phyloP scores from a whole-genome alignment of 2,329 filamentous ascomycete species.

The Byssochlamys sp. region DNA sequence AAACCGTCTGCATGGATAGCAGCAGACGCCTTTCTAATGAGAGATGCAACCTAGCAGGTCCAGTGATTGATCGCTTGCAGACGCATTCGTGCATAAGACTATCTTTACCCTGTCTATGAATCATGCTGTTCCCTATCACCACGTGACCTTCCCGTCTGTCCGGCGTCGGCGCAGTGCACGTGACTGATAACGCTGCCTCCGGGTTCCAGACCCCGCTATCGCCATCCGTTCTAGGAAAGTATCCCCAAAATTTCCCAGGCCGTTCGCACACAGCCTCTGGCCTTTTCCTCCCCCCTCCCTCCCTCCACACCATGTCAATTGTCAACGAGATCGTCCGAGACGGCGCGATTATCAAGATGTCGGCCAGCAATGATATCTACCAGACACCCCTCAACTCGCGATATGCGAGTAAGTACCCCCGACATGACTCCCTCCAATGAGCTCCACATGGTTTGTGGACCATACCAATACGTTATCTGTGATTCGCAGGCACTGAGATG shows the following conservation, averaged over 20 bases:
- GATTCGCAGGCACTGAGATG: conserved; percentile 51
- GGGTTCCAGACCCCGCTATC: conserved; percentile 18
- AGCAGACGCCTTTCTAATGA: too few relatives aligned
- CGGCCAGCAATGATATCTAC: conserved; percentile 45
- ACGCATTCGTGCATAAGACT: background rate
- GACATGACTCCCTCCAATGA: background rate
- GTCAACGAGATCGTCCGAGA: background rate
- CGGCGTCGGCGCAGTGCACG: conserved; percentile 21
- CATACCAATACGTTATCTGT: background rate
- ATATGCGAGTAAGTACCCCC: conserved; percentile 52
- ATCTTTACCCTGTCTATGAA: background rate
- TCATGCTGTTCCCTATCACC: background rate
- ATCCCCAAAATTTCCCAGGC: conserved; percentile 20
- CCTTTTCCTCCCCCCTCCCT: conserved; percentile 7
- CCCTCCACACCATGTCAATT: conserved; percentile 10
- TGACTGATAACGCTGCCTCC: conserved; percentile 23
- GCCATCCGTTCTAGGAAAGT: background rate
- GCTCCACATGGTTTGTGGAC: conserved; percentile 3
- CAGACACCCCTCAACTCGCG: conserved; percentile 61
- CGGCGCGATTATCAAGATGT: conserved; percentile 19
- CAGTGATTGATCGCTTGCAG: too few relatives aligned
- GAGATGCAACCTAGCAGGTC: too few relatives aligned
- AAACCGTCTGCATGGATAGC: background rate
- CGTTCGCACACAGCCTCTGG: conserved; percentile 13
- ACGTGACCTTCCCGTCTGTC: background rate